Conservation (phyloP, 495 filamentous ascomycete genomes). For the Parachaetomium inaequale region DNA sequence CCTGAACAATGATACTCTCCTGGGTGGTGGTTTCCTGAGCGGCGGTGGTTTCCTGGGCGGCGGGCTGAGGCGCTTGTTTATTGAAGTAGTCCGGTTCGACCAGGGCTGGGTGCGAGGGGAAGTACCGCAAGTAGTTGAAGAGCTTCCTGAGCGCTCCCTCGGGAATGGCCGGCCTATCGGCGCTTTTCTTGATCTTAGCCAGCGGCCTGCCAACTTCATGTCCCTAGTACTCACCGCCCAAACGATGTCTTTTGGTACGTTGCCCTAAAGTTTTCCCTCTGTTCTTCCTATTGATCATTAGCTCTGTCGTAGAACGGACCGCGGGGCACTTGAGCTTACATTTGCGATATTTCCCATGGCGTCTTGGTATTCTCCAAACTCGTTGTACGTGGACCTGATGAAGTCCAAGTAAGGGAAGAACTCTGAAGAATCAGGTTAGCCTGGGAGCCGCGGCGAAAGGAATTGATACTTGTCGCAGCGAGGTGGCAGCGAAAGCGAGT, state of each 20-base stretch:
- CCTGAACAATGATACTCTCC: too few relatives aligned
- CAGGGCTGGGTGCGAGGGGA: conserved; percentile 11
- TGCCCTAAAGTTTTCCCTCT: neutral
- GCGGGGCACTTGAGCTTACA: neutral
- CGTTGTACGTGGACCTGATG: conserved; percentile 39
- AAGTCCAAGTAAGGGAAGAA: conserved; percentile 62
- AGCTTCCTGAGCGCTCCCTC: neutral
- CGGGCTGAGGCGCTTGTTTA: neutral
- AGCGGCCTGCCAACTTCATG: neutral
- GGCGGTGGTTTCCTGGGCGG: neutral
- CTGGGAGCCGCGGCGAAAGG: neutral
- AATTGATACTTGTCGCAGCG: neutral
- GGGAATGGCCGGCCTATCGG: neutral
- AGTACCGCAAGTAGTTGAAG: neutral
- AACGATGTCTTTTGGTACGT: conserved; percentile 5
- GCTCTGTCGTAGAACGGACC: too few relatives aligned
- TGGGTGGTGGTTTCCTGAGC: neutral
- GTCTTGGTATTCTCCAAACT: conserved; percentile 38
- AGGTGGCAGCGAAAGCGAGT: too few relatives aligned
- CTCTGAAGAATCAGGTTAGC: conserved; percentile 27
- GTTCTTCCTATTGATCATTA: neutral
- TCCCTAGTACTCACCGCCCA: conserved; percentile 8
- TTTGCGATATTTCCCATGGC: conserved; percentile 42
- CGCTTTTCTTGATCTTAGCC: neutral
- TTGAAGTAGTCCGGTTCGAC: neutral